These are phyloP conservation scores for Blastobotrys elegans DNA, from an alignment of 1,139 yeast species.

Conservation along the genomic window DNA sequence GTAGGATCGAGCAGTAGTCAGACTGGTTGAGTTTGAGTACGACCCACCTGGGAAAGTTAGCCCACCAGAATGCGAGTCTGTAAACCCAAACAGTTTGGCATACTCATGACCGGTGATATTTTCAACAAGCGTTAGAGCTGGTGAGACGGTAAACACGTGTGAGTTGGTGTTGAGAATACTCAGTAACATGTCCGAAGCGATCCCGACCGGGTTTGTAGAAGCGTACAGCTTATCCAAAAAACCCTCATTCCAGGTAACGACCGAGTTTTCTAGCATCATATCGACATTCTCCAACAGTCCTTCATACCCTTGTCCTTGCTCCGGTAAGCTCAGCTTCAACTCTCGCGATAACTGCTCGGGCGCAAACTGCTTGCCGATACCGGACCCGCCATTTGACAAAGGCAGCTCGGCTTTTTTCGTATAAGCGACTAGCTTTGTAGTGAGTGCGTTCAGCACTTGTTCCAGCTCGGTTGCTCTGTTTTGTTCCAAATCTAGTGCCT, in stretches of 20 bases:
- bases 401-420: conserved; percentile 39
- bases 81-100: conserved; percentile 61
- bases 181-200: conserved; percentile 64
- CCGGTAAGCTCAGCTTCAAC: conserved; percentile 31
- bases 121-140: conserved; percentile 72
- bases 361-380: conserved; percentile 36
- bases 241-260: conserved; percentile 85
- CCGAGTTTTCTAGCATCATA: conserved; percentile 58
- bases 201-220: conserved; percentile 78
- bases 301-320: conserved; percentile 36
- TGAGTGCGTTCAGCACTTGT: conserved; percentile 38
- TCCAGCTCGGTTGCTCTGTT: conserved; percentile 44
- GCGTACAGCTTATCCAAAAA: conserved; percentile 83
- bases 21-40: conserved; percentile 75
- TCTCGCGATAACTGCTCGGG: conserved; percentile 35
- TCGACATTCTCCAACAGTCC: conserved; percentile 51
- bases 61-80: conserved; percentile 61
- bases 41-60: conserved; percentile 85
- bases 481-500: conserved; percentile 27
- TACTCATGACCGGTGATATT: conserved; percentile 63
- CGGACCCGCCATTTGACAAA: conserved; percentile 21
- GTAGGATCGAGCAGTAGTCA: conserved; percentile 70
- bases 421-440: conserved; percentile 37
- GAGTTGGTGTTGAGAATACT: conserved; percentile 76
- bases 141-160: conserved; percentile 83